Conservation (phyloP, 495 filamentous ascomycete genomes). For the Apiosordaria backusii region DNA sequence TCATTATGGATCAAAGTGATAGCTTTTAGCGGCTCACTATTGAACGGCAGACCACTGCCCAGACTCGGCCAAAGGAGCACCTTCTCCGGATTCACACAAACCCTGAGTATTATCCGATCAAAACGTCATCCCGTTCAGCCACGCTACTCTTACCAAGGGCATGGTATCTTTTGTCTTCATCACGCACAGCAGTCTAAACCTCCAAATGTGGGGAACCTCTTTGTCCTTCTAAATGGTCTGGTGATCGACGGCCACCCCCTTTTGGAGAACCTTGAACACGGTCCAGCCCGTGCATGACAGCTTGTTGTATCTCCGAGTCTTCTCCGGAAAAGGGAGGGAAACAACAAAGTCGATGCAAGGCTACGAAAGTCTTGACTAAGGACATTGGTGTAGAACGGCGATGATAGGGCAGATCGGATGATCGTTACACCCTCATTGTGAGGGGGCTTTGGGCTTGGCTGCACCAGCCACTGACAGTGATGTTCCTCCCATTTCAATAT, state of each 20-base stretch:
- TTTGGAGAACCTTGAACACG: neutral
- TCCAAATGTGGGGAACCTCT: neutral
- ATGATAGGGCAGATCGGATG: neutral
- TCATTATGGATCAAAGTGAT: neutral
- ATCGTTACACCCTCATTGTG: neutral
- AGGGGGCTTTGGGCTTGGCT: too few relatives aligned
- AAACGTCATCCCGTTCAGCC: neutral
- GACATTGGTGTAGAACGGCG: neutral
- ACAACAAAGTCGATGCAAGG: neutral
- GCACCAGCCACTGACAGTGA: too few relatives aligned
- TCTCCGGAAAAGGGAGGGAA: neutral
- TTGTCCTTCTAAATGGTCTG: neutral
- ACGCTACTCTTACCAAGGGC: neutral
- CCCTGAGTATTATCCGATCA: neutral
- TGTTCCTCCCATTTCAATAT: neutral
- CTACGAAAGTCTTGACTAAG: neutral
- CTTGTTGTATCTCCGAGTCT: neutral
- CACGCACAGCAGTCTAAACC: neutral
- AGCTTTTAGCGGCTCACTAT: neutral
- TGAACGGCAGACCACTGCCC: neutral
- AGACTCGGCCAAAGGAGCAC: slow-evolving; percentile 2
- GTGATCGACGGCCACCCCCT: neutral
- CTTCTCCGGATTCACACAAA: neutral
- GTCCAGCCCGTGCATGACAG: neutral
- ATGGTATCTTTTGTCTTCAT: neutral